These are phyloP conservation scores for Phaseolus coccineus DNA, from an alignment of 331 rosid genomes.

Conservation along the genomic window DNA sequence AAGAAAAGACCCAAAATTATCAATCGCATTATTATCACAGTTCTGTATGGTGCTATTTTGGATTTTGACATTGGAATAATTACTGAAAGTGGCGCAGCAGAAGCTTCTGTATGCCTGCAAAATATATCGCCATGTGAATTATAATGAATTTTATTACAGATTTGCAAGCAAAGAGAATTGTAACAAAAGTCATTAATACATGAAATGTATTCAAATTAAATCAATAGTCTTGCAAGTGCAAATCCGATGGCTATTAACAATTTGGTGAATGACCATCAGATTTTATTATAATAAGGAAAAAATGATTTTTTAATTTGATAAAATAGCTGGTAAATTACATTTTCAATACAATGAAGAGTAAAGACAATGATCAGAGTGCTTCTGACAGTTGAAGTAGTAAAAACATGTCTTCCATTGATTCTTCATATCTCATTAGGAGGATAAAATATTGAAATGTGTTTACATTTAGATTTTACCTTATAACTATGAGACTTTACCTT, in stretches of 20 bases:
- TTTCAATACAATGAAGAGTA: background rate
- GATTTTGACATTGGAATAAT: slow-evolving; percentile 65
- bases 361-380: background rate
- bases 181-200: slow-evolving; percentile 20
- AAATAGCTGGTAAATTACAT: background rate
- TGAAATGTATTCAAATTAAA: slow-evolving; percentile 22
- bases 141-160: background rate
- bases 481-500: background rate
- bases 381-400: background rate
- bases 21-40: slow-evolving; percentile 72
- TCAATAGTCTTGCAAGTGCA: slow-evolving; percentile 10
- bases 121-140: slow-evolving; percentile 34
- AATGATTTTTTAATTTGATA: background rate
- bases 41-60: slow-evolving; percentile 85
- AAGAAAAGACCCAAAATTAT: slow-evolving; percentile 86
- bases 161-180: slow-evolving; percentile 11
- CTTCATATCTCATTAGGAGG: background rate
- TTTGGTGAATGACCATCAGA: background rate
- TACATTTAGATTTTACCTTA: background rate
- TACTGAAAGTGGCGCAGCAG: slow-evolving; percentile 65
- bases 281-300: background rate
- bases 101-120: slow-evolving; percentile 63
- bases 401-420: slow-evolving; percentile 4
- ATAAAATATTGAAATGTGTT: slow-evolving; percentile 13
- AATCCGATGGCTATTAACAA: background rate